These are phyloP conservation scores for Polytolypa hystricis DNA, from an alignment of 2,329 filamentous ascomycete species.

Conservation along the genomic window DNA sequence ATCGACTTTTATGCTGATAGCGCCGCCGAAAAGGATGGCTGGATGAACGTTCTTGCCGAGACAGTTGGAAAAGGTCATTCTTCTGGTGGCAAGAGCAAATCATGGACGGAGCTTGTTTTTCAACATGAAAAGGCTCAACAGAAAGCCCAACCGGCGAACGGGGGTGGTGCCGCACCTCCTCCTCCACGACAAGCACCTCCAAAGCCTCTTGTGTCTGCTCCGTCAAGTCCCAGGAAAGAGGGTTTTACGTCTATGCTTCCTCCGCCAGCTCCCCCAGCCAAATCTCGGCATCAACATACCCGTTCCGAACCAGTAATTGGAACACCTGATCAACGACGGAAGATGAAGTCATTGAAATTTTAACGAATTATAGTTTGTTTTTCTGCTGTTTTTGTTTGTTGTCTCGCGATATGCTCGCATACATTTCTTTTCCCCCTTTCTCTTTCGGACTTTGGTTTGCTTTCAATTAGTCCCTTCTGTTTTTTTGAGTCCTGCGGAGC, in stretches of 20 bases:
- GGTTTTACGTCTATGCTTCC: slow-evolving; percentile 21
- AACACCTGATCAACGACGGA: slow-evolving; percentile 16
- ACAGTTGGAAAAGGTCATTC: slow-evolving; percentile 46
- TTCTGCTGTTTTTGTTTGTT: too few species aligned
- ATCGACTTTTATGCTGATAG: slow-evolving; percentile 98
- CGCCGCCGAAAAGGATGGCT: slow-evolving; percentile 75
- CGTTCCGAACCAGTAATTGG: slow-evolving; percentile 30
- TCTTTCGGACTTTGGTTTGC: slow-evolving; percentile 2
- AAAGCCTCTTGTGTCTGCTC: slow-evolving; percentile 12
- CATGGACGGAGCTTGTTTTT: slow-evolving; percentile 54
- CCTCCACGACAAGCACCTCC: slow-evolving; percentile 15
- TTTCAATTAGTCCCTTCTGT: too few species aligned
- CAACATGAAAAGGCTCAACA: slow-evolving; percentile 35
- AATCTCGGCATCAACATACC: slow-evolving; percentile 30
- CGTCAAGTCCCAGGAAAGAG: slow-evolving; percentile 18
- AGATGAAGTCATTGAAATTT: slow-evolving; percentile 32
- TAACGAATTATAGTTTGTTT: slow-evolving; percentile 13
- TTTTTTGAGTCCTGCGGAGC: too few species aligned
- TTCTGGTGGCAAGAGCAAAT: slow-evolving; percentile 36
- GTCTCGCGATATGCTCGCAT: too few species aligned
- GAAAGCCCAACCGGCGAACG: too few species aligned
- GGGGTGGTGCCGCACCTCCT: too few species aligned
- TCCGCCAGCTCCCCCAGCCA: slow-evolving; percentile 16
- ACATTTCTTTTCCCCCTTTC: slow-evolving; percentile 8
- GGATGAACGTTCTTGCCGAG: slow-evolving; percentile 82